Evolutionary conservation across 2,329 filamentous ascomycete genomes (phyloP).

Genomic region (Epichloe baconii): DNA sequence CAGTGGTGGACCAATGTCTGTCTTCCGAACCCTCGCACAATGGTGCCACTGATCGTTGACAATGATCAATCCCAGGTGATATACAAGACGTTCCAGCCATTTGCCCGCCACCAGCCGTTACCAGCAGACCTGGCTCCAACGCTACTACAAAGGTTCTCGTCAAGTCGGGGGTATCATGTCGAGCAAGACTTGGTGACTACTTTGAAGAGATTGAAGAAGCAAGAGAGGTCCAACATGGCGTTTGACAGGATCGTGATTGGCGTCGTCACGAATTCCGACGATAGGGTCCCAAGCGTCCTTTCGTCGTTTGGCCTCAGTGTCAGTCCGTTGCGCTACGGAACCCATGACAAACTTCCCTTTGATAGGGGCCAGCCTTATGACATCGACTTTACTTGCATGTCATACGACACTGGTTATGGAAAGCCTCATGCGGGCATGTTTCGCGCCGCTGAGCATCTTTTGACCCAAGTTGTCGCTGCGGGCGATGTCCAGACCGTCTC

Average conservation of each 20-base stretch:
- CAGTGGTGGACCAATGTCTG: slow-evolving; percentile 48
- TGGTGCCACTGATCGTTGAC: neutral
- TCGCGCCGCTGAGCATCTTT: slow-evolving; percentile 34
- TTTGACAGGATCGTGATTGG: slow-evolving; percentile 35
- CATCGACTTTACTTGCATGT: slow-evolving; percentile 46
- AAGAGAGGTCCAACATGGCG: slow-evolving; percentile 3
- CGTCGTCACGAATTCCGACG: slow-evolving; percentile 50
- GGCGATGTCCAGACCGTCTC: slow-evolving; percentile 1
- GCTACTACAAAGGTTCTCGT: slow-evolving; percentile 40
- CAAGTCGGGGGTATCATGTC: slow-evolving; percentile 36
- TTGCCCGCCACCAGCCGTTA: slow-evolving; percentile 21
- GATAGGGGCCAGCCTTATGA: slow-evolving; percentile 10
- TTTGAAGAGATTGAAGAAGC: slow-evolving; percentile 27
- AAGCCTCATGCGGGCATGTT: slow-evolving; percentile 48
- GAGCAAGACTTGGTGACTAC: slow-evolving; percentile 32
- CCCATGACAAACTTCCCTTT: neutral
- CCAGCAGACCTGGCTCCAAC: slow-evolving; percentile 32
- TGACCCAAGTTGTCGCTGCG: slow-evolving; percentile 17
- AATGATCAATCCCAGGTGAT: slow-evolving; percentile 32
- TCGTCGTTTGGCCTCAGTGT: slow-evolving; percentile 38
- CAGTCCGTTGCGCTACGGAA: slow-evolving; percentile 21
- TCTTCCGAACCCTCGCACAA: neutral
- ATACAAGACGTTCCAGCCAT: slow-evolving; percentile 34
- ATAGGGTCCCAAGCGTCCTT: slow-evolving; percentile 41
- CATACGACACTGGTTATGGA: slow-evolving; percentile 47